Conservation (phyloP, 106 monocot species). For the Allium fistulosum region DNA sequence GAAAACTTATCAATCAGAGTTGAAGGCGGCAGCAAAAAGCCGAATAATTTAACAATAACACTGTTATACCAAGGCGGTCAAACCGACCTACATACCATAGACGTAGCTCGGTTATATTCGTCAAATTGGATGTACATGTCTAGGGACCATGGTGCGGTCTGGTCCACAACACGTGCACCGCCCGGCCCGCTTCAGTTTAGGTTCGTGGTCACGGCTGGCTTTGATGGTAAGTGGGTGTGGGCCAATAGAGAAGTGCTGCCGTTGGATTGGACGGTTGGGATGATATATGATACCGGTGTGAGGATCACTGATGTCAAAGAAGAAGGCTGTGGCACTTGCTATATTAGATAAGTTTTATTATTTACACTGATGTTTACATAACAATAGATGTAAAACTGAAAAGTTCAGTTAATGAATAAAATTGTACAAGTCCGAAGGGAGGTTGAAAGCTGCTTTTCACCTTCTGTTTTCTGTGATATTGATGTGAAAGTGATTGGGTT, state of each 20-base stretch:
- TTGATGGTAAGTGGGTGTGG: conserved; percentile 87
- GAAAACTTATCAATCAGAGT: conserved; percentile 60
- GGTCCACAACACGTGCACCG: conserved; percentile 46
- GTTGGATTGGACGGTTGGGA: conserved; percentile 49
- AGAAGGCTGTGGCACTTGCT: conserved; percentile 65
- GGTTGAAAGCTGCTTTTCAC: no score
- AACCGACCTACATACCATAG: conserved; percentile 64
- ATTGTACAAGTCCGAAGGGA: no score
- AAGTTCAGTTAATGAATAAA: no score
- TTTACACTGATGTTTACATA: no score
- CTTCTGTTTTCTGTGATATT: no score
- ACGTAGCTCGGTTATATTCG: conserved; percentile 37
- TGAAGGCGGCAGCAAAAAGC: conserved; percentile 52
- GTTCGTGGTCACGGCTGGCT: conserved; percentile 70
- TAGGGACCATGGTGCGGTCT: conserved; percentile 46
- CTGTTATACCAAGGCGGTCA: conserved; percentile 74
- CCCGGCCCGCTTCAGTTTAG: conserved; percentile 70
- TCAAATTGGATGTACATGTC: conserved; percentile 62
- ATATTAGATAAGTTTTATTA: conserved; percentile 1
- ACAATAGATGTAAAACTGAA: no score
- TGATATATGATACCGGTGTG: conserved; percentile 61
- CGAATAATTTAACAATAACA: conserved; percentile 46
- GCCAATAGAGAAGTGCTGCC: conserved; percentile 53
- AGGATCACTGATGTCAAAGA: conserved; percentile 70
- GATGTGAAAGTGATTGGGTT: no score